Conservation (phyloP, 2,329 filamentous ascomycete species). For the Paraphaeosphaeria sporulosa region DNA sequence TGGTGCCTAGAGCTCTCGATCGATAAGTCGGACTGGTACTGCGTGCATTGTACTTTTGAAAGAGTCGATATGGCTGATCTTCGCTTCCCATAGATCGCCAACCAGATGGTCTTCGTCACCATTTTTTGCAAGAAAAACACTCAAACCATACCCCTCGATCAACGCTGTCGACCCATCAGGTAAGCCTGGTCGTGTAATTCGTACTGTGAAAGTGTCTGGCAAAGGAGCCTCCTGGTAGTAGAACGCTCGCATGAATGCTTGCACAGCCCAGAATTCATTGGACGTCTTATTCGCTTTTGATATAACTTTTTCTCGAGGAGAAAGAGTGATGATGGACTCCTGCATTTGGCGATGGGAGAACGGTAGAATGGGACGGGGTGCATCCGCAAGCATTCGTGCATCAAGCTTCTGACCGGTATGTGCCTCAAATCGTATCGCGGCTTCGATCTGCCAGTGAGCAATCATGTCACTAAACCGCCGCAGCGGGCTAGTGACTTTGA, state of each 20-base stretch:
- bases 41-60: constrained; percentile 43
- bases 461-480: constrained; percentile 68
- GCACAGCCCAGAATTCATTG: constrained; percentile 58
- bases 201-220: constrained; percentile 56
- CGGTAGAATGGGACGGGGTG: constrained; percentile 57
- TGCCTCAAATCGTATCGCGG: constrained; percentile 65
- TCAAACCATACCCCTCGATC: constrained; percentile 24
- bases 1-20: constrained; percentile 22
- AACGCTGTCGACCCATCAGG: constrained; percentile 25
- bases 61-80: constrained; percentile 46
- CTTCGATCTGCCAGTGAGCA: constrained; percentile 70
- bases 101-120: constrained; percentile 26
- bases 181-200: constrained; percentile 23
- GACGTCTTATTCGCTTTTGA: constrained; percentile 44
- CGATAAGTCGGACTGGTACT: constrained; percentile 49
- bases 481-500: constrained; percentile 67
- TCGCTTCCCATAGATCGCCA: constrained; percentile 58
- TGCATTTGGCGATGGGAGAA: constrained; percentile 59
- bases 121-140: constrained; percentile 19
- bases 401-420: constrained; percentile 53
- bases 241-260: constrained; percentile 65
- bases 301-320: constrained; percentile 56
- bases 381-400: constrained; percentile 25
- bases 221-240: constrained; percentile 62
- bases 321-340: constrained; percentile 55